Conservation (phyloP, 768 basidiomycete species). For the Russula olivacea region DNA sequence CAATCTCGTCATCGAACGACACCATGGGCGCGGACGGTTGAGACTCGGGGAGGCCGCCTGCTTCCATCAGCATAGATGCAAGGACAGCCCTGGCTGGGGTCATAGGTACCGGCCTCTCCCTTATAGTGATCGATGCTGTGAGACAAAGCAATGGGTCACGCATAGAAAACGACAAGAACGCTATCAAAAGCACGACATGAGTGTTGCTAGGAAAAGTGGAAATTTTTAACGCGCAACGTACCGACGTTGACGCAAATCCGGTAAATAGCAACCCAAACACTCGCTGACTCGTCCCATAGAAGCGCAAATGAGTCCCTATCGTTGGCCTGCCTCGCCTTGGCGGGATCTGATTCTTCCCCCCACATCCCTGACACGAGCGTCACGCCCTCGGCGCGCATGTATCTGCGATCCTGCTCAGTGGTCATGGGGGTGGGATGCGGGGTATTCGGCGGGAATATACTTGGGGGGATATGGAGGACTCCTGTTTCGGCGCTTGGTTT, state of each 20-base stretch:
- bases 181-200: not conserved
- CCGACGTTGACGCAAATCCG: conserved; percentile 71
- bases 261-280: conserved; percentile 77
- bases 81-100: conserved; percentile 38
- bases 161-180: conserved; percentile 56
- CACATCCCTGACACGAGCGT: conserved; percentile 65
- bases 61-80: conserved; percentile 31
- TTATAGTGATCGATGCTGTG: conserved; percentile 81
- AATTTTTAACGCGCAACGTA: conserved; percentile 36
- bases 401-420: conserved; percentile 65
- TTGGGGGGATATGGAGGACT: conserved; percentile 36
- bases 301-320: conserved; percentile 53
- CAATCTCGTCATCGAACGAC: conserved; percentile 31
- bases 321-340: conserved; percentile 11
- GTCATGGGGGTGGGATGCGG: conserved; percentile 80
- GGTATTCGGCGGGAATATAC: conserved; percentile 75
- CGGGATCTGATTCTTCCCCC: conserved; percentile 55
- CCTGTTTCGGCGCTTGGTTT: conserved; percentile 25
- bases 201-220: not conserved
- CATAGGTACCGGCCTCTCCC: conserved; percentile 61
- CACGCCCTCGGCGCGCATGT: conserved; percentile 73
- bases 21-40: conserved; percentile 31
- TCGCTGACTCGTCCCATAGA: conserved; percentile 54
- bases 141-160: conserved; percentile 75
- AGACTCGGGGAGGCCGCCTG: conserved; percentile 33